phyloP scores from a whole-genome alignment of 345 rosid genomes.

The Capsella bursapastoris region DNA sequence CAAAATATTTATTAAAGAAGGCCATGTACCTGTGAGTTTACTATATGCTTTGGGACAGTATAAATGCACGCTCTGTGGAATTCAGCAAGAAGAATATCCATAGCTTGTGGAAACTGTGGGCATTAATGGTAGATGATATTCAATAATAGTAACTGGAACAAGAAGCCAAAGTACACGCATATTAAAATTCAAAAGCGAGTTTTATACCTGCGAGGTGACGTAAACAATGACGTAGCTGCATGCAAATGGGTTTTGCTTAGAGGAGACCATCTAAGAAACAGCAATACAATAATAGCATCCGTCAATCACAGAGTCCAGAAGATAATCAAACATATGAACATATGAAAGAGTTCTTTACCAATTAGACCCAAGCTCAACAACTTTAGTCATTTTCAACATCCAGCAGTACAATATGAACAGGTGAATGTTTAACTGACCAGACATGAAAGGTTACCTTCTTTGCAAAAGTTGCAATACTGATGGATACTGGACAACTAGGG shows the following conservation, averaged over 20 bases:
- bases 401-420: constrained; percentile 6
- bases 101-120: constrained; percentile 71
- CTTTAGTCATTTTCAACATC: constrained; percentile 28
- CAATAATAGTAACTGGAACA: constrained; percentile 8
- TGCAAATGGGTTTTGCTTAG: constrained; percentile 66
- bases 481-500: constrained; percentile 75
- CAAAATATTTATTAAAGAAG: constrained; percentile 5
- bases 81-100: constrained; percentile 90
- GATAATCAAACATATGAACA: constrained; percentile 18
- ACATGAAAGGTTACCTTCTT: constrained; percentile 66
- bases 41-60: constrained; percentile 85
- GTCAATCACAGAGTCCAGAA: constrained; percentile 12
- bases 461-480: constrained; percentile 68
- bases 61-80: constrained; percentile 86
- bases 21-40: constrained; percentile 63
- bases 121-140: constrained; percentile 24
- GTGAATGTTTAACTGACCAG: constrained; percentile 19
- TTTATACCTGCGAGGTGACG: constrained; percentile 74
- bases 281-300: constrained; percentile 20
- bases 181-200: constrained; percentile 4
- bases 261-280: constrained; percentile 63
- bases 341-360: constrained; percentile 14
- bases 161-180: not conserved
- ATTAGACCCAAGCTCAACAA: not conserved
- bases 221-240: constrained; percentile 71